Base-by-base conservation (phyloP, 495 filamentous ascomycete genomes). In the Neurospora sp. region DNA sequence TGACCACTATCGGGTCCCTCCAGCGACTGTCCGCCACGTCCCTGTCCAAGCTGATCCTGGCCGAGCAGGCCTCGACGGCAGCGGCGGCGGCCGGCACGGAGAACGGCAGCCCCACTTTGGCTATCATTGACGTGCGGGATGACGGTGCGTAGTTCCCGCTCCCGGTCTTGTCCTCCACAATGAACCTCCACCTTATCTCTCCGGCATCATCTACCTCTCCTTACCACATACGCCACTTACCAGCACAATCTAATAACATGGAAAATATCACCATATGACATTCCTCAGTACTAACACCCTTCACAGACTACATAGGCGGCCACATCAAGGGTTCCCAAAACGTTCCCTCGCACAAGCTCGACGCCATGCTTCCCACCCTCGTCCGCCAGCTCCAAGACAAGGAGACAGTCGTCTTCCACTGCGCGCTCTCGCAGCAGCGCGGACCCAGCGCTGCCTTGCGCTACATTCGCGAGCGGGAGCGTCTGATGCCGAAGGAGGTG, bases 341-440 rank as follows among this genome's bases (percentile, higher is more conserved):
- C 85, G 87, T 92, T 43, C 94, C 96, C 8, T 93, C 88, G 72
- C 83, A 80, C 42, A 86, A 87, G 4, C 88, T 97, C 39, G 93
- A 96, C 78, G 85, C 89, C 80, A 89, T 86, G 73, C 87, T 94
- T 74, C 93, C 96, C 1, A 92, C 93, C 74, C 88, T 99, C 37
- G 87, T 97, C 4, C 91, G 92, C 70, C 90, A 88, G 71, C 88
- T 98, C 39, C 82, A 90, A 73, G 90, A 92, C 78, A 93, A 92
- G 78, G 87, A 96, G 59, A 90, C 86, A 48, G 93, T 99, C 31
- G 89, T 99, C 21, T 99, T 99, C 81, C 96, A 99, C 83, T 99
- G 96, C 82, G 91, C 92, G n/a, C 84, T 98, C 39, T 93, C 91
- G 75, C 96, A 98, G 84, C 92, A 96, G 83, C 88, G 96, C 4